Base-by-base conservation (phyloP, 805 yeast species). In the Hanseniaspora vineae region DNA sequence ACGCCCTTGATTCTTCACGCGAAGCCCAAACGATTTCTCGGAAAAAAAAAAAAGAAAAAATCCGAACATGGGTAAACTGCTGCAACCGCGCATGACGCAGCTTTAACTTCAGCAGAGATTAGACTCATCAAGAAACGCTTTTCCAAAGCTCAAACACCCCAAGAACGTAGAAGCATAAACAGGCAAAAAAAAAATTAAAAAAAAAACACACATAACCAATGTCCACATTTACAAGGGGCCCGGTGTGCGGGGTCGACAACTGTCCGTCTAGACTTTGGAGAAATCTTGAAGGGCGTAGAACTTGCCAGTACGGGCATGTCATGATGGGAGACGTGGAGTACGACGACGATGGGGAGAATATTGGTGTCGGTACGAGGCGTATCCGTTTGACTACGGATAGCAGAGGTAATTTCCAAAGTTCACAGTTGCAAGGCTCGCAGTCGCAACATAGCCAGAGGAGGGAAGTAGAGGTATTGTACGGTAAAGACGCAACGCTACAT, bases 281-380 rank as follows among this genome's bases (percentile, higher is more conserved):
- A 45, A 63, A 76, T 31, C 66, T 78, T 2, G 86, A 84, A 56
- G 98, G 98, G 23, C 77, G 77, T 45, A 73, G 80, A 49, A 81
- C 89, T 11, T 90, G 98, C 61, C 90, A 84, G 56, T 82, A 76
- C 58, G 97, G 97, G 5, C 98, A 90, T 65, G 88, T 89, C 18
- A 76, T 77, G 63, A 90, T 81, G 53, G 88, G 89, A 35, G 83
- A 80, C 52, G 59, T 83, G 29, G 95, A 86, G 60, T 71, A 78
- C 52, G 84, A 84, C 52, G 90, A 86, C 56, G 95, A 86, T 44
- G 88, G 62, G 63, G 31, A 35, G 5, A 31, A 32, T n/a, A 66
- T 60, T 42, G 53, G 54, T 9, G 54, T 52, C 12, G 61, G 61
- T n/a, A 71, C 71, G 12, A 66, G 40, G 40, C 67, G 85, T 49